A percentile compares a stretch with the other conserved stretches of the same genome.
Evolutionary conservation across 202 grass and related monocot genomes (phyloP).

Genomic region (Digitaria exilis): DNA sequence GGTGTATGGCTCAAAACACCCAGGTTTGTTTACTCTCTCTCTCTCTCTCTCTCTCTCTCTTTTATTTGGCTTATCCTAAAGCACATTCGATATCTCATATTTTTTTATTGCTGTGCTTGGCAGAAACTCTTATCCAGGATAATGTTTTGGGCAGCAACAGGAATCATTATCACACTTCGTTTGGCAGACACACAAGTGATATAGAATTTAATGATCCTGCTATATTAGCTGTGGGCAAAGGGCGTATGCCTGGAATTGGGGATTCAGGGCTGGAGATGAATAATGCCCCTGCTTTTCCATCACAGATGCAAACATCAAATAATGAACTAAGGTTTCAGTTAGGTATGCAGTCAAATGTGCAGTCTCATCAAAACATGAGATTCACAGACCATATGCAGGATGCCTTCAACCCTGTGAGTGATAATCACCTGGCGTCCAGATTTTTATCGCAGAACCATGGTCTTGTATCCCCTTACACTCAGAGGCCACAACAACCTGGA

Average conservation of each 20-base stretch:
- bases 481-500: slow-evolving; percentile 64
- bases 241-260: slow-evolving; percentile 62
- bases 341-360: slow-evolving; percentile 65
- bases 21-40: slow-evolving; percentile 44
- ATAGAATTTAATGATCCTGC: slow-evolving; percentile 94
- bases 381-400: slow-evolving; percentile 64
- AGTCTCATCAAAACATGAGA: slow-evolving; percentile 66
- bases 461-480: slow-evolving; percentile 58
- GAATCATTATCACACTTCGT: slow-evolving; percentile 69
- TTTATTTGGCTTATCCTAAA: neutral
- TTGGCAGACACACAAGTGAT: slow-evolving; percentile 61
- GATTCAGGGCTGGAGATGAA: slow-evolving; percentile 68
- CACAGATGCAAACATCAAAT: slow-evolving; percentile 62
- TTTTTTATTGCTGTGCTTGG: slow-evolving; percentile 32
- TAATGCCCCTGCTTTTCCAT: slow-evolving; percentile 52
- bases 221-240: slow-evolving; percentile 91
- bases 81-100: slow-evolving; percentile 14
- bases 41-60: neutral
- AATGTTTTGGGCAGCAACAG: slow-evolving; percentile 51
- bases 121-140: slow-evolving; percentile 58
- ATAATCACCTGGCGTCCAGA: slow-evolving; percentile 68
- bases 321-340: slow-evolving; percentile 73
- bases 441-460: slow-evolving; percentile 58
- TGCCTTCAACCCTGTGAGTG: slow-evolving; percentile 64
- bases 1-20: slow-evolving; percentile 41